A percentile compares a stretch with the other conserved stretches of the same genome.
phyloP scores from a whole-genome alignment of 2,329 filamentous ascomycete genomes.

The Pseudogymnoascus sp. region DNA sequence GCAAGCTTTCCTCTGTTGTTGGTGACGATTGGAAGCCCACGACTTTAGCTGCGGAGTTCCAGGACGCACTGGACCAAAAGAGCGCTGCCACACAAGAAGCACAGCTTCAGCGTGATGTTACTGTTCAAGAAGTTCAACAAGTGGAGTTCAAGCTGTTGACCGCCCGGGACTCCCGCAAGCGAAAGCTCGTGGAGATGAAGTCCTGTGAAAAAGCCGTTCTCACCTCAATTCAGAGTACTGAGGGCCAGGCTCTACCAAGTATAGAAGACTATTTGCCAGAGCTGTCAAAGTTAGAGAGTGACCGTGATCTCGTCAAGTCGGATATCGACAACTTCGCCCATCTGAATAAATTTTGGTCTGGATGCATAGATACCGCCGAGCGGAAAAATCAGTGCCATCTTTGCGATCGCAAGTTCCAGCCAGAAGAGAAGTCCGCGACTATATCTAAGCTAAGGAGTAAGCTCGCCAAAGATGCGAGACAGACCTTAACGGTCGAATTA shows the following conservation, averaged over 20 bases:
- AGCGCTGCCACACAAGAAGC: slow-evolving; percentile 51
- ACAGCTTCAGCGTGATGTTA: slow-evolving; percentile 60
- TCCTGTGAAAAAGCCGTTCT: slow-evolving; percentile 50
- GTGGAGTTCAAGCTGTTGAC: slow-evolving; percentile 64
- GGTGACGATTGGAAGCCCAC: slow-evolving; percentile 58
- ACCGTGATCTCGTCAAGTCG: slow-evolving; percentile 45
- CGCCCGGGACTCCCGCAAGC: slow-evolving; percentile 53
- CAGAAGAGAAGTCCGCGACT: slow-evolving; percentile 53
- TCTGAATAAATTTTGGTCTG: slow-evolving; percentile 61
- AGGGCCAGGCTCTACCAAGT: slow-evolving; percentile 33
- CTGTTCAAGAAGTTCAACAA: slow-evolving; percentile 65
- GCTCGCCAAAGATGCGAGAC: slow-evolving; percentile 52
- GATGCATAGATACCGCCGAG: slow-evolving; percentile 57
- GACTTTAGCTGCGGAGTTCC: slow-evolving; percentile 62
- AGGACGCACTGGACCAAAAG: slow-evolving; percentile 51
- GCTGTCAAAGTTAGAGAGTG: slow-evolving; percentile 40
- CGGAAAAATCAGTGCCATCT: slow-evolving; percentile 66
- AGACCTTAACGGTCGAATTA: slow-evolving; percentile 53
- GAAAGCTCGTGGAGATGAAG: slow-evolving; percentile 53
- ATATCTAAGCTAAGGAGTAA: slow-evolving; percentile 57
- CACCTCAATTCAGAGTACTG: slow-evolving; percentile 37
- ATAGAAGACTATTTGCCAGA: slow-evolving; percentile 47
- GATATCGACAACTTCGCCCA: slow-evolving; percentile 62
- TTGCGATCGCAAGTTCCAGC: slow-evolving; percentile 62
- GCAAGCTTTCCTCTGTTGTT: slow-evolving; percentile 58